A percentile compares a stretch with the other conserved stretches of the same genome.
These are phyloP conservation scores for Detonula confervacea DNA, from an alignment of 352 stramenopile species.

Conservation along the genomic window DNA sequence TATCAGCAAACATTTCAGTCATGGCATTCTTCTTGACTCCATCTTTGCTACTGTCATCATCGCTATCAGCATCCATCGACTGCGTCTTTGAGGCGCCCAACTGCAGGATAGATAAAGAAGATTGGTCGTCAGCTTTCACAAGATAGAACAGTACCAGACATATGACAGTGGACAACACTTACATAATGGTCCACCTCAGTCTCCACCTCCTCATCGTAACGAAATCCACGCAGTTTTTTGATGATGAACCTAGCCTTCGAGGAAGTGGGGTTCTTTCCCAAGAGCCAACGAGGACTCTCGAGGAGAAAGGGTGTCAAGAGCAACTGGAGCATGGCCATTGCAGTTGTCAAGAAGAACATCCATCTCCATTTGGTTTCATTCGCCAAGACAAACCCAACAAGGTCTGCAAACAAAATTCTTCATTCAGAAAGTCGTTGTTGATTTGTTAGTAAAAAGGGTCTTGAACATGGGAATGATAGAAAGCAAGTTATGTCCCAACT, in stretches of 20 bases:
- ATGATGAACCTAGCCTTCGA: conserved; percentile 82
- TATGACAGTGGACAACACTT: not conserved
- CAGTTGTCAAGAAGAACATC: conserved; percentile 84
- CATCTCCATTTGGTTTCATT: conserved; percentile 73
- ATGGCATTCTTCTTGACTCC: conserved; percentile 52
- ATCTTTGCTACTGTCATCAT: conserved; percentile 4
- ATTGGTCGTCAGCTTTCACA: too few relatives aligned
- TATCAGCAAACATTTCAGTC: conserved; percentile 71
- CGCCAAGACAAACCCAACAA: conserved; percentile 85
- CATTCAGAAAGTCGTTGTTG: too few relatives aligned
- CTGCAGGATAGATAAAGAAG: too few relatives aligned
- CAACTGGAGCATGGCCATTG: conserved; percentile 67
- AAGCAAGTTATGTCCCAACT: too few relatives aligned
- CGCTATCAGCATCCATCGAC: conserved; percentile 12
- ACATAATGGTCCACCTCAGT: conserved; percentile 85
- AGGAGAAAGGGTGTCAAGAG: conserved; percentile 59
- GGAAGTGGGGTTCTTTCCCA: conserved; percentile 75
- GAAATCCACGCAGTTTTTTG: conserved; percentile 84
- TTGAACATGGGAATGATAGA: too few relatives aligned
- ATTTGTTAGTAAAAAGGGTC: too few relatives aligned
- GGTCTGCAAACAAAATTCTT: conserved; percentile 86
- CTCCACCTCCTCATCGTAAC: conserved; percentile 86
- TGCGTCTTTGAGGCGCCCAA: conserved; percentile 42
- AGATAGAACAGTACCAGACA: too few relatives aligned
- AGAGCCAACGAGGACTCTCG: conserved; percentile 84